Conservation (phyloP, 202 grass and related monocot species). For the Elaeis oleifera region DNA sequence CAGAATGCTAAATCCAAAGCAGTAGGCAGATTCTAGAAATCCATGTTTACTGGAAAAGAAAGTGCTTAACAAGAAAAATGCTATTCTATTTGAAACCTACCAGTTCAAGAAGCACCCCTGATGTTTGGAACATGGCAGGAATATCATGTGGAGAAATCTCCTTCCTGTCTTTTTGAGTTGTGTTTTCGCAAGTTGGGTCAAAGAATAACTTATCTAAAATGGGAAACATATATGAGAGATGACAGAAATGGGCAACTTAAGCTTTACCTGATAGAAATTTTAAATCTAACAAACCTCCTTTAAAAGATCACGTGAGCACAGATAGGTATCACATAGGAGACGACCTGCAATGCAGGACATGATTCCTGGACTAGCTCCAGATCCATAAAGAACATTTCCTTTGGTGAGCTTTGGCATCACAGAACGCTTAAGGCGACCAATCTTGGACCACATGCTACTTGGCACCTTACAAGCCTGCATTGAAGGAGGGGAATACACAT, state of each 20-base stretch:
- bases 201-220: conserved; percentile 87
- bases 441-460: conserved; percentile 92
- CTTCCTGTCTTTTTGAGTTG: conserved; percentile 67
- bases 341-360: conserved; percentile 95
- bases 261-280: background rate
- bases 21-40: too few relatives aligned
- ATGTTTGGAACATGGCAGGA: conserved; percentile 72
- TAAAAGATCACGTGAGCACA: conserved; percentile 88
- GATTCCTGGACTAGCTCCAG: conserved; percentile 89
- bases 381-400: conserved; percentile 83
- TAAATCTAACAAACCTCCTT: conserved; percentile 51
- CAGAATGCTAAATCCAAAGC: too few relatives aligned
- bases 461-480: conserved; percentile 68
- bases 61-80: conserved; percentile 7
- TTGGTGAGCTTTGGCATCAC: conserved; percentile 88
- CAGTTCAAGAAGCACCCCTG: conserved; percentile 68
- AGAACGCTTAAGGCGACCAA: conserved; percentile 87
- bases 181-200: conserved; percentile 95
- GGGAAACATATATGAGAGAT: background rate
- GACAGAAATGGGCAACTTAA: conserved; percentile 1
- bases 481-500: conserved; percentile 17
- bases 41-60: background rate
- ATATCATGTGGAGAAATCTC: conserved; percentile 91
- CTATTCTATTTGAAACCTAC: conserved; percentile 20
- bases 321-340: conserved; percentile 92